Evolutionary conservation across 2,329 filamentous ascomycete genomes (phyloP).

Genomic region (Xylaria multiplex): DNA sequence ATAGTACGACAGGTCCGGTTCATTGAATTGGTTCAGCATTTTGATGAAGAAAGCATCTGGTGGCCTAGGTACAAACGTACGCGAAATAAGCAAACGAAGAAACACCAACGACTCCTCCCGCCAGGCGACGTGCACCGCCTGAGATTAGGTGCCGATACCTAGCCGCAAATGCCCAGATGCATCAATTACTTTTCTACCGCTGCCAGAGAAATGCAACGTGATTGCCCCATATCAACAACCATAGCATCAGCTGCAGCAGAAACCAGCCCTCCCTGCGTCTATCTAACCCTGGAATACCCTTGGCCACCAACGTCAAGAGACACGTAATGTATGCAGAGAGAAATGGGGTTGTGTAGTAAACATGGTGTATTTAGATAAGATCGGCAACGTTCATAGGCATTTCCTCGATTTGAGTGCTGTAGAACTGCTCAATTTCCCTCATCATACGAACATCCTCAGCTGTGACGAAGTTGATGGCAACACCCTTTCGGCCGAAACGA

Average conservation of each 20-base stretch:
- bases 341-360: slow-evolving; percentile 40
- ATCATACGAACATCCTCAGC: slow-evolving; percentile 99
- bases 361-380: slow-evolving; percentile 68
- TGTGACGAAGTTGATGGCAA: slow-evolving; percentile 99
- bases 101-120: slow-evolving; percentile 45
- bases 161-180: slow-evolving; percentile 49
- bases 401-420: slow-evolving; percentile 99
- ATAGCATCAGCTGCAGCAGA: slow-evolving; percentile 30
- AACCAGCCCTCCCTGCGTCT: slow-evolving; percentile 38
- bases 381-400: slow-evolving; percentile 96
- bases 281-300: slow-evolving; percentile 45
- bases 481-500: slow-evolving; percentile 99
- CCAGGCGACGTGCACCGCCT: slow-evolving; percentile 45
- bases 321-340: slow-evolving; percentile 43
- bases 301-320: slow-evolving; percentile 42
- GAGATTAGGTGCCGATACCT: slow-evolving; percentile 49
- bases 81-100: slow-evolving; percentile 44
- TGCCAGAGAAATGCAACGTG: slow-evolving; percentile 36
- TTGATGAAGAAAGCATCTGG: slow-evolving; percentile 46
- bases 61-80: slow-evolving; percentile 49
- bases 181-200: slow-evolving; percentile 47
- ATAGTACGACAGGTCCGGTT: neutral
- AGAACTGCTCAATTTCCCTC: slow-evolving; percentile 99
- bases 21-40: slow-evolving; percentile 24
- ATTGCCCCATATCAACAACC: slow-evolving; percentile 39